A percentile compares a stretch with the other conserved stretches of the same genome.
These are phyloP conservation scores for Eruca vesicaria DNA, from an alignment of 441 rosid genomes.

Conservation along the genomic window DNA sequence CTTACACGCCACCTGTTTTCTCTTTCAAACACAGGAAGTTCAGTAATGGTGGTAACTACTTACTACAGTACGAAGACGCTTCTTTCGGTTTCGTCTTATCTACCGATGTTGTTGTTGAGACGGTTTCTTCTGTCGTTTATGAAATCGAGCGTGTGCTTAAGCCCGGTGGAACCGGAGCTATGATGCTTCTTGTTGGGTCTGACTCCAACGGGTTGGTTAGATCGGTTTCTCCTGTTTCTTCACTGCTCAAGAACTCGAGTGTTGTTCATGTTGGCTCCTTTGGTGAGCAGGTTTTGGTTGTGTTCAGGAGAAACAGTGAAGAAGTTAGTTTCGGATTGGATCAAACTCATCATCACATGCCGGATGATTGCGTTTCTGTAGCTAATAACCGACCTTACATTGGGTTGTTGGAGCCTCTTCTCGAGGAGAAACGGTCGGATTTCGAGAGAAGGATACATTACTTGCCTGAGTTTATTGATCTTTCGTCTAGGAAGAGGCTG, in stretches of 20 bases:
- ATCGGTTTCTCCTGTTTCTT: slow-evolving; percentile 68
- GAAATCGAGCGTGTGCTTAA: slow-evolving; percentile 72
- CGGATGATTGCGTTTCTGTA: slow-evolving; percentile 52
- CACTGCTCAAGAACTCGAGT: slow-evolving; percentile 59
- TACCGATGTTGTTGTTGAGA: slow-evolving; percentile 44
- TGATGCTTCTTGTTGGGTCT: slow-evolving; percentile 59
- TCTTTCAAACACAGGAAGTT: slow-evolving; percentile 54
- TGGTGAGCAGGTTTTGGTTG: slow-evolving; percentile 56
- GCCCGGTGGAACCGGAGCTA: slow-evolving; percentile 71
- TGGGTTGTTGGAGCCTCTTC: slow-evolving; percentile 55
- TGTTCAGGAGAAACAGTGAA: slow-evolving; percentile 52
- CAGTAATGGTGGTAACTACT: slow-evolving; percentile 29
- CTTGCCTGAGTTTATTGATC: slow-evolving; percentile 57
- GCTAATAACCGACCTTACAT: slow-evolving; percentile 44
- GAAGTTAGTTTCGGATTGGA: slow-evolving; percentile 37
- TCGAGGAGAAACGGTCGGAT: slow-evolving; percentile 38
- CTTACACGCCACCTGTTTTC: slow-evolving; percentile 51
- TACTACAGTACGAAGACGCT: slow-evolving; percentile 52
- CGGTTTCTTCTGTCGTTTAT: slow-evolving; percentile 58
- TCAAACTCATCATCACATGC: slow-evolving; percentile 41
- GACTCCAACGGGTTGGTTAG: slow-evolving; percentile 55
- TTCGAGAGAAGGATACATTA: slow-evolving; percentile 47
- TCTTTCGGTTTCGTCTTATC: slow-evolving; percentile 71
- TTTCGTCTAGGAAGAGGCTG: slow-evolving; percentile 45
- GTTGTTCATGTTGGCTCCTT: slow-evolving; percentile 63